A percentile compares a stretch with the other conserved stretches of the same genome.
Conservation (phyloP, 2,329 filamentous ascomycete genomes). For the Monosporascus ibericus region DNA sequence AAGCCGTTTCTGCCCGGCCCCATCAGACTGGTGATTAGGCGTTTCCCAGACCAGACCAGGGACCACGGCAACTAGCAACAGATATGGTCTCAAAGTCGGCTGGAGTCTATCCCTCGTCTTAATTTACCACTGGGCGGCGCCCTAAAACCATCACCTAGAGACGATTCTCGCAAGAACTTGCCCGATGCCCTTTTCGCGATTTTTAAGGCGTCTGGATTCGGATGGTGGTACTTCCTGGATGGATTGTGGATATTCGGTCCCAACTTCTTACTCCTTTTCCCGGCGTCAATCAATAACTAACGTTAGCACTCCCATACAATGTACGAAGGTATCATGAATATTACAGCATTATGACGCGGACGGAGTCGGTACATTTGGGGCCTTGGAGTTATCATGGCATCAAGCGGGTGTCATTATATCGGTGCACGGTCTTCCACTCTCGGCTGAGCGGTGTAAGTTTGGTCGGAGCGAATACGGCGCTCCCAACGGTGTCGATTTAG, state of each 20-base stretch:
- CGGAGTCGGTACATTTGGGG: background rate
- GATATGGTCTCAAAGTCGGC: background rate
- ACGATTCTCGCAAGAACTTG: conserved; percentile 22
- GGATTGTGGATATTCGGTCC: conserved; percentile 18
- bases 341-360: background rate
- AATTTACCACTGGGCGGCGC: background rate
- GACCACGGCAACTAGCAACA: background rate
- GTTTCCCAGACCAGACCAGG: background rate
- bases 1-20: conserved; percentile 13
- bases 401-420: background rate
- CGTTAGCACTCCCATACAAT: background rate
- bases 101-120: background rate
- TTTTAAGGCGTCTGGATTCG: conserved; percentile 27
- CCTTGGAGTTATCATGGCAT: background rate
- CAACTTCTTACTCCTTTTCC: conserved; percentile 6
- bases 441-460: background rate
- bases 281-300: background rate
- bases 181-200: conserved; percentile 23
- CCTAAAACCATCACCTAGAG: conserved; percentile 16
- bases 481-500: background rate
- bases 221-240: conserved; percentile 22
- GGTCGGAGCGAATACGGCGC: background rate
- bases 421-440: background rate
- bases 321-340: background rate
- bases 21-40: background rate